Evolutionary conservation across 257 asterid species (phyloP).

Genomic region (Penstemon davidsonii): DNA sequence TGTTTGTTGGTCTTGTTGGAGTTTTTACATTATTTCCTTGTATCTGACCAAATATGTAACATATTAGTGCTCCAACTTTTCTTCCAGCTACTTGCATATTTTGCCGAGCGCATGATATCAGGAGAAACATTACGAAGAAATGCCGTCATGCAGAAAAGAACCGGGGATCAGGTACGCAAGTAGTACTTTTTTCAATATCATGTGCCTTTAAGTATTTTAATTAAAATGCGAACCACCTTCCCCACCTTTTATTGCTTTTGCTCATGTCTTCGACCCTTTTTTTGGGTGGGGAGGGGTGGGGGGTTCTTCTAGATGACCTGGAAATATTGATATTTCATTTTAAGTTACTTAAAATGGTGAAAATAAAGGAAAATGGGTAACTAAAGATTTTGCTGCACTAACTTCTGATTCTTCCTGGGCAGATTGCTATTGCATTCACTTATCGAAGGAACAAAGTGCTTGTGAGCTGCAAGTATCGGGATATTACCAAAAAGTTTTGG

Average conservation of each 20-base stretch:
- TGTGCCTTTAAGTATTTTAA: background rate
- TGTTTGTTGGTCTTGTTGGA: background rate
- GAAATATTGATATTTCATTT: background rate
- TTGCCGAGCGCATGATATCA: conserved; percentile 87
- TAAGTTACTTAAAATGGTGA: conserved; percentile 4
- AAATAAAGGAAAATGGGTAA: background rate
- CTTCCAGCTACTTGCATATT: conserved; percentile 66
- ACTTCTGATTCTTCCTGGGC: conserved; percentile 21
- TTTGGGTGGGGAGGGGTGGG: no score
- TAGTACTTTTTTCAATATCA: conserved; percentile 10
- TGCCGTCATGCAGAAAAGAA: conserved; percentile 78
- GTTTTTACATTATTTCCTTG: conserved; percentile 14
- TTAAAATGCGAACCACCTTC: background rate
- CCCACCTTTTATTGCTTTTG: background rate
- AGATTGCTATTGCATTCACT: conserved; percentile 86
- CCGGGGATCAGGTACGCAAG: conserved; percentile 55
- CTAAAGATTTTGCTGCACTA: conserved; percentile 3
- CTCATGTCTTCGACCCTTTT: background rate
- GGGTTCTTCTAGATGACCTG: background rate
- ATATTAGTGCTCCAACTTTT: conserved; percentile 17
- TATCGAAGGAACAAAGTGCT: conserved; percentile 69
- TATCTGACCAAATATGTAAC: background rate
- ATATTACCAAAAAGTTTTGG: conserved; percentile 66
- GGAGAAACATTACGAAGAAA: conserved; percentile 81
- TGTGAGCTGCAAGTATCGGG: conserved; percentile 92